These are phyloP conservation scores for Ustilago hordei DNA, from an alignment of 1,284 basidiomycete genomes.

Conservation along the genomic window DNA sequence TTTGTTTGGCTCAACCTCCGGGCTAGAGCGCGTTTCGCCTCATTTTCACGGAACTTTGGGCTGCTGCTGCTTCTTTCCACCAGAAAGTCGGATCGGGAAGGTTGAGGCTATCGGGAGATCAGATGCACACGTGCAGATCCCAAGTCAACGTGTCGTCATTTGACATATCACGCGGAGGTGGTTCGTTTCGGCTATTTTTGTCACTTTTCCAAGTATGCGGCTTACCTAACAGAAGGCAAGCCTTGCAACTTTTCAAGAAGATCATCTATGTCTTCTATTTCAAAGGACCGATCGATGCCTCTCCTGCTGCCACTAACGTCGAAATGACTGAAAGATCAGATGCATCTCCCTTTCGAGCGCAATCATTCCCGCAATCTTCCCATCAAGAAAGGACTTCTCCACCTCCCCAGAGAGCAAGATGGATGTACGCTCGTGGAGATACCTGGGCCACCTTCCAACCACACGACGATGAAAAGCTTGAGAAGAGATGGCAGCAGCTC, in stretches of 20 bases:
- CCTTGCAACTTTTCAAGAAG: not conserved
- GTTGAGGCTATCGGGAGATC: not conserved
- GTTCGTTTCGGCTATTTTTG: constrained; percentile 17
- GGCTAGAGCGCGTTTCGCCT: constrained; percentile 9
- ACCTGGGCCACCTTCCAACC: constrained; percentile 62
- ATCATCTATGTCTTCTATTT: not conserved
- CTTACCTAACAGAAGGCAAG: not conserved
- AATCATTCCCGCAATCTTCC: not conserved
- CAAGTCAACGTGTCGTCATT: constrained; percentile 14
- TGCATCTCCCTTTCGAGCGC: not conserved
- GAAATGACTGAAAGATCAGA: constrained; percentile 23
- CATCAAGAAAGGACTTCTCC: constrained; percentile 4
- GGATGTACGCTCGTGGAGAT: constrained; percentile 64
- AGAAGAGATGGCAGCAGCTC: constrained; percentile 50
- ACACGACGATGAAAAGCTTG: constrained; percentile 57
- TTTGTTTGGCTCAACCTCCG: no score
- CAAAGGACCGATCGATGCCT: not conserved
- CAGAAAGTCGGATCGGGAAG: not conserved
- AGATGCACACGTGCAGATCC: constrained; percentile 4
- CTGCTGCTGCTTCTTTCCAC: not conserved
- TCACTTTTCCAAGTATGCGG: not conserved
- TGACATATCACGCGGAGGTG: not conserved
- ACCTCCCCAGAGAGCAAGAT: constrained; percentile 46
- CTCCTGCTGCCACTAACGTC: not conserved
- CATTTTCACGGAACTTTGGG: not conserved